Evolutionary conservation across 2,329 filamentous ascomycete genomes (phyloP).

Genomic region (Colletotrichum euphorbiae): DNA sequence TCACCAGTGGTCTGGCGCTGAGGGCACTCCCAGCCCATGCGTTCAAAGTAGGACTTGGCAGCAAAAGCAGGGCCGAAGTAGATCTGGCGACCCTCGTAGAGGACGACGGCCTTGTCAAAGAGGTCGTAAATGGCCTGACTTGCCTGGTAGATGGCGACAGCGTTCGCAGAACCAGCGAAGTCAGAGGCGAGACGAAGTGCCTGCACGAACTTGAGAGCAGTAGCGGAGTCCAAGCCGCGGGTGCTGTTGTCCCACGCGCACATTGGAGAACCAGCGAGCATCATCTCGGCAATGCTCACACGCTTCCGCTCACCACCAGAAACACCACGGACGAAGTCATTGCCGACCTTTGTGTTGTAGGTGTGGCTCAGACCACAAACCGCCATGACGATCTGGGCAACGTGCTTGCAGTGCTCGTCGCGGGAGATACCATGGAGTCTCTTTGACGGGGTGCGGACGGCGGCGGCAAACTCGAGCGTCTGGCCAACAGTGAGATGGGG

Average conservation of each 20-base stretch:
- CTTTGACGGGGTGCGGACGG: slow-evolving; percentile 74
- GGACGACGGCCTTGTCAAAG: slow-evolving; percentile 80
- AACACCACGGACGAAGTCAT: slow-evolving; percentile 78
- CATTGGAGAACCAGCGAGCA: slow-evolving; percentile 70
- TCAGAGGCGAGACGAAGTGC: slow-evolving; percentile 74
- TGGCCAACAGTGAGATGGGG: slow-evolving; percentile 81
- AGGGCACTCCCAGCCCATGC: slow-evolving; percentile 76
- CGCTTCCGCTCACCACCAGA: slow-evolving; percentile 81
- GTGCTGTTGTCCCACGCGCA: slow-evolving; percentile 78
- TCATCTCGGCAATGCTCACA: slow-evolving; percentile 84
- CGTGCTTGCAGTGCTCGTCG: slow-evolving; percentile 69
- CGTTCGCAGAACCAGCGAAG: slow-evolving; percentile 69
- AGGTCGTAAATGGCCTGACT: slow-evolving; percentile 76
- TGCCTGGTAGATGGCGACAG: slow-evolving; percentile 80
- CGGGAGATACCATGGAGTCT: slow-evolving; percentile 72
- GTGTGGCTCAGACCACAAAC: slow-evolving; percentile 80
- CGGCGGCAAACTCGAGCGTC: slow-evolving; percentile 79
- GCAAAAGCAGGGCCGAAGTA: slow-evolving; percentile 74
- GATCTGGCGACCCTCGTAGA: slow-evolving; percentile 83
- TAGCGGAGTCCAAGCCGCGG: slow-evolving; percentile 78
- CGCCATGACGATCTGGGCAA: slow-evolving; percentile 75
- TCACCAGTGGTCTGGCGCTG: slow-evolving; percentile 75
- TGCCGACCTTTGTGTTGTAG: slow-evolving; percentile 78
- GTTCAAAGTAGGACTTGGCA: slow-evolving; percentile 74
- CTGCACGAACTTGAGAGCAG: slow-evolving; percentile 78